Percentiles rank a stretch among this genome's conserved stretches.
These are phyloP conservation scores for Metarhizium brunneum DNA, from an alignment of 2,329 filamentous ascomycete species.

Conservation along the genomic window DNA sequence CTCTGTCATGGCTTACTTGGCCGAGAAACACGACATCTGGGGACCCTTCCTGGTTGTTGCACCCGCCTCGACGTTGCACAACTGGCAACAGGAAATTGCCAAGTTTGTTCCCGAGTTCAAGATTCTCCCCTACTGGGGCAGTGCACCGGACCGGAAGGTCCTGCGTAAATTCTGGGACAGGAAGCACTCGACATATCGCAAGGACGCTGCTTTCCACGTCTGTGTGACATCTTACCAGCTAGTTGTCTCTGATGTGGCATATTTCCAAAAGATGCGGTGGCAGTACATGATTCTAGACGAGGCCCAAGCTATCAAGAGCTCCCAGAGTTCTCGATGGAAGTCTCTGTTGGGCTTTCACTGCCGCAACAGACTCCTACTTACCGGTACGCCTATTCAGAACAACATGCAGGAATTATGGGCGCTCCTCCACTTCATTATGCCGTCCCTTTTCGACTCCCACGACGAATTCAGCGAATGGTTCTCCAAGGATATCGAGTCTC, in stretches of 20 bases:
- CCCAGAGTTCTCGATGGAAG: conserved; percentile 94
- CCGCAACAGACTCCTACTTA: conserved; percentile 85
- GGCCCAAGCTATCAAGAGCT: conserved; percentile 98
- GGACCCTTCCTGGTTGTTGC: conserved; percentile 95
- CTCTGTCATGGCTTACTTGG: conserved; percentile 97
- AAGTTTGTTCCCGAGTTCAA: conserved; percentile 93
- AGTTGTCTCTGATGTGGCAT: conserved; percentile 89
- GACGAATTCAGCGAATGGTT: conserved; percentile 94
- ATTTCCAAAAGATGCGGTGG: conserved; percentile 99
- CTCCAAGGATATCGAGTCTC: conserved; percentile 92
- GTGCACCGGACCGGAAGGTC: conserved; percentile 86
- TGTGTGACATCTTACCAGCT: conserved; percentile 95
- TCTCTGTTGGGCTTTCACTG: conserved; percentile 88
- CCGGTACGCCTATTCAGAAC: conserved; percentile 96
- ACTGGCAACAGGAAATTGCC: conserved; percentile 97
- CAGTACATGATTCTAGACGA: conserved; percentile 99
- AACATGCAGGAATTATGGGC: conserved; percentile 99
- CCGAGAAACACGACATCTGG: conserved; percentile 96
- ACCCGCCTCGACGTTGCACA: conserved; percentile 91
- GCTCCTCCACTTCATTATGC: conserved; percentile 98
- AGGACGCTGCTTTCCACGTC: conserved; percentile 90
- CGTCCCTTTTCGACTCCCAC: conserved; percentile 91
- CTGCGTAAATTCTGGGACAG: conserved; percentile 98
- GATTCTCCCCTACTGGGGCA: conserved; percentile 95
- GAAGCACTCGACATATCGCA: conserved; percentile 91